Evolutionary conservation across 768 basidiomycete species (phyloP).

Genomic region (Suillus sp.): DNA sequence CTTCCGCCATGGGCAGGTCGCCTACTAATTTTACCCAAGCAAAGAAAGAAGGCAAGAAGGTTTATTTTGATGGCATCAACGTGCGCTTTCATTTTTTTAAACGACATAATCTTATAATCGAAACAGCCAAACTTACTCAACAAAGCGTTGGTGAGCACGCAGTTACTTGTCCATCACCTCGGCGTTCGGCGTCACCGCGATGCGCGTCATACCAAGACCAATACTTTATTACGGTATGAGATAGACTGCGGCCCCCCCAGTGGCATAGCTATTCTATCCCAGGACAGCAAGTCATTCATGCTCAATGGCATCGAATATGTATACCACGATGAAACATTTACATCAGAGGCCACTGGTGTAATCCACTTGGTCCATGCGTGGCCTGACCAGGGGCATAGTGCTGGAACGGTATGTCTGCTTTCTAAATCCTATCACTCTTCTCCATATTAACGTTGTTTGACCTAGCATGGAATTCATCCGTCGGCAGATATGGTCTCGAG

Average conservation of each 20-base stretch:
- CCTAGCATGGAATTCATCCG: neutral
- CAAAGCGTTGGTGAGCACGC: neutral
- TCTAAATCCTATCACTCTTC: too few relatives aligned
- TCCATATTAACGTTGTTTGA: neutral
- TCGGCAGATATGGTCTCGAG: neutral
- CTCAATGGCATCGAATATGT: neutral
- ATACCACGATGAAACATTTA: neutral
- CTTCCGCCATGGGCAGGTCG: neutral
- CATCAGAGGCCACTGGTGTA: neutral
- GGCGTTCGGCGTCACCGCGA: neutral
- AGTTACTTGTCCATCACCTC: neutral
- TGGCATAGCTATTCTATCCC: neutral
- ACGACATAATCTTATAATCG: too few relatives aligned
- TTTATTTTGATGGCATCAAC: neutral
- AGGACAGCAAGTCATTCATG: neutral
- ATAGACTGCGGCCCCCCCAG: neutral
- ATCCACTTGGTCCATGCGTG: neutral
- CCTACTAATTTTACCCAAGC: neutral
- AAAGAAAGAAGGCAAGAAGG: neutral
- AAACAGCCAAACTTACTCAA: neutral
- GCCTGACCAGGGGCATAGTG: neutral
- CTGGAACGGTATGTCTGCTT: neutral
- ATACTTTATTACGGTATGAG: neutral
- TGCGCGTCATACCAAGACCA: neutral
- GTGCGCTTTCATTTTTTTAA: neutral